Base-by-base conservation (phyloP, 2,329 filamentous ascomycete species). In the Neofusicoccum sp. region DNA sequence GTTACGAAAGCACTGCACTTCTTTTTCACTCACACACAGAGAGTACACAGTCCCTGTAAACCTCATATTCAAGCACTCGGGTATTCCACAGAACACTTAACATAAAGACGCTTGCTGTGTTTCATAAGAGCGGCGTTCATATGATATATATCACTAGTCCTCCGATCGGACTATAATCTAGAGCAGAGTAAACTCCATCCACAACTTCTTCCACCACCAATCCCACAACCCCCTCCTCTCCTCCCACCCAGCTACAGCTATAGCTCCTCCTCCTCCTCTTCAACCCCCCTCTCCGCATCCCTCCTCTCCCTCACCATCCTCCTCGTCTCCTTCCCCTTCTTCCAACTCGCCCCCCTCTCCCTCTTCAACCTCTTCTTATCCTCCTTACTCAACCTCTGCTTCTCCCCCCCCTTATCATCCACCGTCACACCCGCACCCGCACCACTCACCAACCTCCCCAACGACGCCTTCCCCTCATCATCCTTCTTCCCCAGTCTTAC, bases 401-500 rank as follows among this genome's bases (percentile, higher is more conserved):
- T 69, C 3, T 68, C 68, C 48, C 71, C 58, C 1, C 65, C 67
- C 31, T 73, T n/a, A n/a, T 61, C 63, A 72, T 47, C 54, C 41
- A 30, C n/a, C 20, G 31, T 14, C 14, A 41, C 49, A 24, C 51
- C 38, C 34, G 44, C 36, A 8, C 41, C 41, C n/a, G 44, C 69
- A 24, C 51, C 38, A 24, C 44, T 43, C 57, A 73, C 64, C 3
- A 44, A 68, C 54, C 72, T 64, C 2, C 71, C 68, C 67, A 71
- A 72, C 8, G 64, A 64, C 61, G 64, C 65, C 62, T 67, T 71
- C 40, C 66, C 72, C 71, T 58, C 74, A 63, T 65, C 70, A 60
- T 65, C 75, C 71, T 69, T 77, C 71, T 67, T 71, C 3, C 89
- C 89, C 3, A 89, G 75, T 6, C 86, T 84, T 44, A 89, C 77